A percentile compares a stretch with the other conserved stretches of the same genome.
These are phyloP conservation scores for Irpex sp. DNA, from an alignment of 1,284 basidiomycete genomes.

Conservation along the genomic window DNA sequence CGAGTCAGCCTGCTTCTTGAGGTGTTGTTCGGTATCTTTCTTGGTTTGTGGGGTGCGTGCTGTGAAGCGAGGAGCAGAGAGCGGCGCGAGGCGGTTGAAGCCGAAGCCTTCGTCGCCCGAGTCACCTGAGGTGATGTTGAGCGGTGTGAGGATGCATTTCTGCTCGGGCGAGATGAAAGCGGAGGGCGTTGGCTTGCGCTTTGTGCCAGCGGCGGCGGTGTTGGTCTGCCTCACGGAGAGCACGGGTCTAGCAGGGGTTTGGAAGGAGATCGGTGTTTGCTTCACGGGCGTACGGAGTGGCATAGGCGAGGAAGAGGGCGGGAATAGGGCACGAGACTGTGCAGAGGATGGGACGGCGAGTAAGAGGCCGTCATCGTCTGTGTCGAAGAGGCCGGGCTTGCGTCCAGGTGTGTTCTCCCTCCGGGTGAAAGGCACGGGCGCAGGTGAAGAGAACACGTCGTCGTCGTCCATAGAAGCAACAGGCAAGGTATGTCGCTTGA, in stretches of 20 bases:
- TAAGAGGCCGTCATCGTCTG: constrained; percentile 55
- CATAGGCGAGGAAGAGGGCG: constrained; percentile 35
- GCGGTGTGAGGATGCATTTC: constrained; percentile 30
- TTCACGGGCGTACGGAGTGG: constrained; percentile 49
- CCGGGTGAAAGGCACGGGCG: constrained; percentile 37
- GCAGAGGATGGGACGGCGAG: constrained; percentile 37
- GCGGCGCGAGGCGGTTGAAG: constrained; percentile 64
- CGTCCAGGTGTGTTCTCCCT: constrained; percentile 28
- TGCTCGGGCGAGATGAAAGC: constrained; percentile 39
- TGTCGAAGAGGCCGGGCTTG: constrained; percentile 19
- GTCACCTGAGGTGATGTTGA: constrained; percentile 26
- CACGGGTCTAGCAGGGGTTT: constrained; percentile 22
- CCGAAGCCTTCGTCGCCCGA: constrained; percentile 20
- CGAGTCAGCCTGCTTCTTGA: constrained; percentile 61
- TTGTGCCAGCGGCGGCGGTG: constrained; percentile 37
- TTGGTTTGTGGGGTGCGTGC: constrained; percentile 52
- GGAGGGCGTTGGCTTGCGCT: constrained; percentile 64
- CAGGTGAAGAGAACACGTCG: constrained; percentile 55
- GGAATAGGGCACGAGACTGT: constrained; percentile 32
- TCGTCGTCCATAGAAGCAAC: constrained; percentile 36
- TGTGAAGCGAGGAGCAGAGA: constrained; percentile 55
- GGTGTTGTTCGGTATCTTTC: constrained; percentile 59
- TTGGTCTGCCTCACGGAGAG: constrained; percentile 32
- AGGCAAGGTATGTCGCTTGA: constrained; percentile 31
- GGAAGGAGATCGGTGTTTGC: constrained; percentile 30